A percentile compares a stretch with the other conserved stretches of the same genome.
These are phyloP conservation scores for Kwoniella mangroviensis DNA, from an alignment of 768 basidiomycete species.

Conservation along the genomic window DNA sequence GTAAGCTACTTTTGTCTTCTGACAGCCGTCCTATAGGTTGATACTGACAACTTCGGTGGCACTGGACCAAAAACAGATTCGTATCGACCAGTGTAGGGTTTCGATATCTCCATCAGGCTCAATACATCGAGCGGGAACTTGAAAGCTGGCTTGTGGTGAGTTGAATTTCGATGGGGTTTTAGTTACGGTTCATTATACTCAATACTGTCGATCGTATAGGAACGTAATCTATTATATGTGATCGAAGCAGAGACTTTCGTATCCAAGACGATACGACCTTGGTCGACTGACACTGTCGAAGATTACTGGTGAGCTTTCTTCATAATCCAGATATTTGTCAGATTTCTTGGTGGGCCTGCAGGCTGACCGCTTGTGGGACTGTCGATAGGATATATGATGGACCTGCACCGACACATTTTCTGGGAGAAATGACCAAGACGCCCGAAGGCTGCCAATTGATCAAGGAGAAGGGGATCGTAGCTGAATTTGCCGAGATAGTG, in stretches of 20 bases:
- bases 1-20: constrained; percentile 61
- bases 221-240: constrained; percentile 90
- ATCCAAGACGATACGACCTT: constrained; percentile 59
- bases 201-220: constrained; percentile 62
- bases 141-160: constrained; percentile 93
- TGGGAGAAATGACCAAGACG: constrained; percentile 97
- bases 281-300: constrained; percentile 44
- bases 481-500: constrained; percentile 88
- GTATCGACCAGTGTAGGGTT: constrained; percentile 94
- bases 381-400: constrained; percentile 41
- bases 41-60: neutral
- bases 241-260: constrained; percentile 92
- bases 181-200: constrained; percentile 1
- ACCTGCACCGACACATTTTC: constrained; percentile 91
- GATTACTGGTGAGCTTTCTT: constrained; percentile 44
- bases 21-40: neutral
- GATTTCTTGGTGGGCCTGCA: too few species aligned
- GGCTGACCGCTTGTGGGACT: neutral
- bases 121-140: constrained; percentile 93
- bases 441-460: constrained; percentile 90
- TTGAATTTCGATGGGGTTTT: neutral
- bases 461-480: constrained; percentile 86
- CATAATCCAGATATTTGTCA: neutral
- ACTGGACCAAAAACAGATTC: constrained; percentile 65
- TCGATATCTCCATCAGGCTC: constrained; percentile 84